phyloP scores from a whole-genome alignment of 768 basidiomycete species.

The Pilatotrama ljubarskyi region DNA sequence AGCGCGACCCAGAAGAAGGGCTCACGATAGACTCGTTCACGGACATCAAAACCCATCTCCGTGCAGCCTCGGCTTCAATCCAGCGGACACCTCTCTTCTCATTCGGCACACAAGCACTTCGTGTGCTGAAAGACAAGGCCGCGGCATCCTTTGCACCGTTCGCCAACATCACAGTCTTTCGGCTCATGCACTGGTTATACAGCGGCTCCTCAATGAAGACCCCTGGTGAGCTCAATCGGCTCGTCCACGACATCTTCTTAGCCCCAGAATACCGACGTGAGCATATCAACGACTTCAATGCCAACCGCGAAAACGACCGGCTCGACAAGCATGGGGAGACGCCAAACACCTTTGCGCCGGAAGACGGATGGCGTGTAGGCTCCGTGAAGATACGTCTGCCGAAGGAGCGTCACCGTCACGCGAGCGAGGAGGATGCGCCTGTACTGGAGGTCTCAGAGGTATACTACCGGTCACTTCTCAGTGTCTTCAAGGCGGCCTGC shows the following conservation, averaged over 20 bases:
- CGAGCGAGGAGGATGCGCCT: constrained; percentile 31
- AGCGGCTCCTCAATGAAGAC: constrained; percentile 32
- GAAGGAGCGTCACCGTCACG: constrained; percentile 7
- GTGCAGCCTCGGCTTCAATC: not conserved
- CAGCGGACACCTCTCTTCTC: not conserved
- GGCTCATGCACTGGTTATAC: constrained; percentile 35
- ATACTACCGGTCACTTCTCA: constrained; percentile 26
- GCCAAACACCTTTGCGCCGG: constrained; percentile 9
- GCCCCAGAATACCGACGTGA: not conserved
- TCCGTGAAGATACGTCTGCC: constrained; percentile 27
- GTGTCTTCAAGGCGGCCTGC: constrained; percentile 1
- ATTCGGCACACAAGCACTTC: not conserved
- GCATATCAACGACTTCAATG: not conserved
- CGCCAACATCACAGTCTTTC: constrained; percentile 22
- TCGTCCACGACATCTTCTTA: constrained; percentile 25
- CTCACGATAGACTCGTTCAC: not conserved
- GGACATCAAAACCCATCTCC: not conserved
- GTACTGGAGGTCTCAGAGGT: constrained; percentile 32
- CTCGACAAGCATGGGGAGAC: constrained; percentile 5
- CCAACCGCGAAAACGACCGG: constrained; percentile 1
- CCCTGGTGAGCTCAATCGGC: constrained; percentile 24
- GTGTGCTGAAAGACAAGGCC: not conserved
- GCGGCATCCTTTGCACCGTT: constrained; percentile 9
- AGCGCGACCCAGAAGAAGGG: constrained; percentile 3
- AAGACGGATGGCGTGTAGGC: constrained; percentile 22